Base-by-base conservation (phyloP, 1,139 yeast genomes). In the Geotrichum candidum region DNA sequence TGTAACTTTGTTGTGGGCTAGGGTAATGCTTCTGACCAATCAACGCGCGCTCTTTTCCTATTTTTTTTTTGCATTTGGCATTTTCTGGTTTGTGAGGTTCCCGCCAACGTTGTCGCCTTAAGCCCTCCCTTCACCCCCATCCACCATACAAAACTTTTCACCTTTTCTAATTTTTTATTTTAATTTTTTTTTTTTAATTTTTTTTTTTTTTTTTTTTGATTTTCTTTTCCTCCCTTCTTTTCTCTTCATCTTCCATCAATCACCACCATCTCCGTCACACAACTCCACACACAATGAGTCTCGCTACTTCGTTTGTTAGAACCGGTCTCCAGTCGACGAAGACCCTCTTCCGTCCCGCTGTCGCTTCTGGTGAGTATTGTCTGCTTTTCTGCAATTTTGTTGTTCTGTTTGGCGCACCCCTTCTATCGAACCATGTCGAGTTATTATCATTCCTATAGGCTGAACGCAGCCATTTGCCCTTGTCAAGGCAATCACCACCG, bases 301-400 rank as follows among this genome's bases (percentile, higher is more conserved):
- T 61, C 52, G 61, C 62, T 57, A 58, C 62, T 60, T 59, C 62
- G 25, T 60, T 60, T 54, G 38, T 62, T 59, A 57, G 64, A 54
- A 57, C 64, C 23, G 61, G 63, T 25, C 58, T 62, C 38, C n/a
- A 51, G 50, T 56, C 64, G 46, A 35, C 57, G 54, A 58, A 61
- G 61, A 27, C 63, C 25, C 59, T 52, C 57, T 53, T 57, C 31
- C 64, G 63, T 48, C 53, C 61, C 23, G 60, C 61, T 35, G 62
- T 58, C 53, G 58, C 56, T 51, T 51, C 64, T 53, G 59, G 64
- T 62, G 60, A 57, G 64, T 59, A 29, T 22, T 41, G 6, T 48
- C 23, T 45, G 18, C n/a, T 29, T 25, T 53, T 38, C 38, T 29
- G 54, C 45, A 22, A n/a, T 27, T 51, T 22, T 22, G 9, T 51